phyloP scores from a whole-genome alignment of 495 filamentous ascomycete species.

The Xylaria venustula region DNA sequence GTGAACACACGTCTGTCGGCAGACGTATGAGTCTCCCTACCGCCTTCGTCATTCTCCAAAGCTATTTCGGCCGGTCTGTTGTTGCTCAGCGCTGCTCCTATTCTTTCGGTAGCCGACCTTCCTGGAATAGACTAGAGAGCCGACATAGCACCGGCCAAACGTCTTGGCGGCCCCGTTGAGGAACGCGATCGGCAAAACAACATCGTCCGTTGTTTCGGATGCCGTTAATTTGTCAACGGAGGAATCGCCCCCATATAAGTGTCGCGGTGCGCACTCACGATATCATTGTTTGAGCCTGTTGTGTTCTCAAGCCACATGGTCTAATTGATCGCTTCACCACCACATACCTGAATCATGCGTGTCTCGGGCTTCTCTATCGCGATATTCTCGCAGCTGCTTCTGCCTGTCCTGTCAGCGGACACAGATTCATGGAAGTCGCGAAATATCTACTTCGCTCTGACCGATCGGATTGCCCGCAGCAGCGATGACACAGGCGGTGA shows the following conservation, averaged over 20 bases:
- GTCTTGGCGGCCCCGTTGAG: not conserved
- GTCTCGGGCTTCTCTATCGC: constrained; percentile 10
- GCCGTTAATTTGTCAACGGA: not conserved
- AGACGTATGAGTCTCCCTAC: not conserved
- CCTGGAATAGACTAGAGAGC: not conserved
- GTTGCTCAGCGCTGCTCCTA: not conserved
- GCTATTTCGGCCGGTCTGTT: not conserved
- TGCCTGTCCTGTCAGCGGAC: constrained; percentile 27
- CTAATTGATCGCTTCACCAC: not conserved
- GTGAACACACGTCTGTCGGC: no score
- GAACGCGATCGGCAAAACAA: not conserved
- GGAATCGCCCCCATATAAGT: not conserved
- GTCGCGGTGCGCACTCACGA: not conserved
- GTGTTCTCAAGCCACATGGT: not conserved
- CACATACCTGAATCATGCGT: constrained; percentile 17
- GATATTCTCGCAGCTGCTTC: constrained; percentile 21
- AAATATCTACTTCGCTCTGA: constrained; percentile 71
- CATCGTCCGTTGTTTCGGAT: not conserved
- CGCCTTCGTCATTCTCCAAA: not conserved
- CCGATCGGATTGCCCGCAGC: constrained; percentile 70
- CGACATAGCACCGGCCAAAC: constrained; percentile 5
- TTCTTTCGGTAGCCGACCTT: no score
- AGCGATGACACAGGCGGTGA: constrained; percentile 22
- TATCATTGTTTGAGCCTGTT: not conserved
- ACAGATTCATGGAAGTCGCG: constrained; percentile 38